Percentiles rank a stretch among this genome's conserved stretches.
phyloP scores from a whole-genome alignment of 306 rosid genomes.

The Castanea sativa region DNA sequence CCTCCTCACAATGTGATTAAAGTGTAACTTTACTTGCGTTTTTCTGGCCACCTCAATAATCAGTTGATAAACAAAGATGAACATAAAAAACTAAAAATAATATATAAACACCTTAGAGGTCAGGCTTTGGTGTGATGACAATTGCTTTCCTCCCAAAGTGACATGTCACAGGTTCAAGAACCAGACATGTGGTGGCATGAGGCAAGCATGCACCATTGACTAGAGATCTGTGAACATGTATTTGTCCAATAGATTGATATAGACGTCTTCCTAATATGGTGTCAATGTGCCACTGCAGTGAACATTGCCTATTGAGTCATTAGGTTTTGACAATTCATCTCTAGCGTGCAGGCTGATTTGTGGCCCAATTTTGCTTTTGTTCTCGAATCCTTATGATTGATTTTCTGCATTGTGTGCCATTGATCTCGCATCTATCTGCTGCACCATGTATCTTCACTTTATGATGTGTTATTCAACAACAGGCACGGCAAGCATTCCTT shows the following conservation, averaged over 20 bases:
- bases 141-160: no score
- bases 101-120: no score
- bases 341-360: not conserved
- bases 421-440: conserved; percentile 12
- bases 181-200: conserved; percentile 12
- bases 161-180: not conserved
- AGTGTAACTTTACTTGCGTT: not conserved
- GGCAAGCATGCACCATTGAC: conserved; percentile 16
- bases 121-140: no score
- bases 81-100: conserved; percentile 1
- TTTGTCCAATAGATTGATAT: not conserved
- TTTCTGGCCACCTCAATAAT: not conserved
- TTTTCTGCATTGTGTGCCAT: conserved; percentile 12
- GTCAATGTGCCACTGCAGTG: not conserved
- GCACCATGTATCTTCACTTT: conserved; percentile 11
- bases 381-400: not conserved
- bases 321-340: not conserved
- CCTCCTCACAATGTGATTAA: not conserved
- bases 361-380: not conserved
- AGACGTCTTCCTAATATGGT: not conserved
- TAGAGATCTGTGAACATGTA: not conserved
- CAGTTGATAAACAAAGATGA: conserved; percentile 10
- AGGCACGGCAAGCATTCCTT: conserved; percentile 97
- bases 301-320: not conserved
- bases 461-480: conserved; percentile 32